Base-by-base conservation (phyloP, 1,284 basidiomycete genomes). In the Cutaneotrichosporon sp. region DNA sequence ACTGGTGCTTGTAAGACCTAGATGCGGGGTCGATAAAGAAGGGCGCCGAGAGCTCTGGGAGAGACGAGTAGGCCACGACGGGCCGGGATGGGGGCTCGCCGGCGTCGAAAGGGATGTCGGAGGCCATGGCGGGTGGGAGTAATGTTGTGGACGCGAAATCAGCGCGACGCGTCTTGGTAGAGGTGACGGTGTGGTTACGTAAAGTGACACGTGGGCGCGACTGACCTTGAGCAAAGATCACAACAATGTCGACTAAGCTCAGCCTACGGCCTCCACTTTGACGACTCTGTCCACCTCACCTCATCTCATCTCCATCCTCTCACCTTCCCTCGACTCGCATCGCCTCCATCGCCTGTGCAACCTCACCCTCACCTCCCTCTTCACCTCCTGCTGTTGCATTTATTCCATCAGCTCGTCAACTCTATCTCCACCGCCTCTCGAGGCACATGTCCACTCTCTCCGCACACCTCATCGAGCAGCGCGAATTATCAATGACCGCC, bases 1-100 rank as follows among this genome's bases (percentile, higher is more conserved):
- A 97, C 78, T 97, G 94, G 70, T 94, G 88, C 72, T 85, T 88
- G 81, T 81, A 83, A 9, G 76, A 78, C 43, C 75, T 61, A 9
- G 69, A 63, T 10, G 69, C 64, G 3, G 75, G 67, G 27, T 77
- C 74, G 33, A 81, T 72, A 20, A 75, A 54, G 66, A 82, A 81
- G 16, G 77, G 72, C 47, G 74, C 72, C 2, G 73, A 73, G 8
- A 80, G 71, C 38, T 77, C 75, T 1, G 78, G 67, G 2, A 80
- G 59, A n/a, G 70, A 59, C 6, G 72, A 73, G 58, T 74, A 77
- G 9, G 72, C 57, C 14, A 70, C 69, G 2, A 58, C 65, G 2
- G 76, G 72, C n/a, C 76, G 65, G 18, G 53, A 55, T 16, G 61
- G 34, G 2, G 64, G 52, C 9, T 52, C 55, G 20, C 59, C 64